Base-by-base conservation (phyloP, 2,329 filamentous ascomycete genomes). In the Colletotrichum endophyticum region DNA sequence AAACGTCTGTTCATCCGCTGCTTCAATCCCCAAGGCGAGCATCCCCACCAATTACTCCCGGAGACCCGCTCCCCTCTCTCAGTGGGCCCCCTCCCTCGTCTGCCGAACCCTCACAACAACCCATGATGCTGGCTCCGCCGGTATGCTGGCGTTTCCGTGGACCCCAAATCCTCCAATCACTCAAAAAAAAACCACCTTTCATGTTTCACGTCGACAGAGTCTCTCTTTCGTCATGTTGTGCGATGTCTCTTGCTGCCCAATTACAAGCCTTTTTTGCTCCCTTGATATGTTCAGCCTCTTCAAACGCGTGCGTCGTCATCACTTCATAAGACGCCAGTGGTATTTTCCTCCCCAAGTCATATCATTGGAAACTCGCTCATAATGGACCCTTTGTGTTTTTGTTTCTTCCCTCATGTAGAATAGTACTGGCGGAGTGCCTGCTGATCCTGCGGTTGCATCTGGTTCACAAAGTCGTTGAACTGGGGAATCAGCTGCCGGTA, bases 401-500 rank as follows among this genome's bases (percentile, higher is more conserved):
- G 49, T 34, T 56, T 69, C 36, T 28, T 72, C 67, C 39, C 53
- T 77, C 39, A 77, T 75, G 67, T 70, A 19, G 82, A 83, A 81
- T 92, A 92, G 30, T 85, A 87, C 49, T 83, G 78, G 79, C 86
- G 87, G 64, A 92, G 84, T 22, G 85, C 85, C 77, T 90, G 86
- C 74, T 87, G 88, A 74, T 92, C 89, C 67, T 86, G 84, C 12
- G 87, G 84, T 66, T 86, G 85, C 79, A 93, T 82, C 78, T 89
- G 89, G 22, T 82, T 81, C 63, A 92, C 80, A 78, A 93, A 92
- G 25, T 89, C 86, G 79, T 86, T 84, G 79, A 92, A 92, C 73
- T 91, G 88, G 16, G 91, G 90, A 69, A 93, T 92, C 78, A 92
- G 88, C 78, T 90, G 88, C 72, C 89, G 89, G 82, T 93, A 93